phyloP scores from a whole-genome alignment of 768 basidiomycete species.

The Galerina marginata region DNA sequence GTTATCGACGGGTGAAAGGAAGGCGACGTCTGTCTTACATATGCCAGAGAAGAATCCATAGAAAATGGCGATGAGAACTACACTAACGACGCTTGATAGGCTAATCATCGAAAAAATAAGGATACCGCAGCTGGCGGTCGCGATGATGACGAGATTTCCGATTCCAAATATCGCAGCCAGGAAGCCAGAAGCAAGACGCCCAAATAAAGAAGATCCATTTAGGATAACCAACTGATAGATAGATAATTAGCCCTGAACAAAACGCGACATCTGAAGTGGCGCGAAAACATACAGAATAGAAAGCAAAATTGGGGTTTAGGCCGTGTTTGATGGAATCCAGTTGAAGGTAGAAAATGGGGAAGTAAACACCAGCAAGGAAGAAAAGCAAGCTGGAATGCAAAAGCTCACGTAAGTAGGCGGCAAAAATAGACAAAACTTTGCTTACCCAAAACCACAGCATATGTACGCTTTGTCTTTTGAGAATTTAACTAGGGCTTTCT shows the following conservation, averaged over 20 bases:
- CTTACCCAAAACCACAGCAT: slow-evolving; percentile 6
- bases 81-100: background rate
- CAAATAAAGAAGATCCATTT: background rate
- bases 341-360: slow-evolving; percentile 8
- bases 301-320: background rate
- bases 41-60: slow-evolving; percentile 3
- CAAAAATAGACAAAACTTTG: background rate
- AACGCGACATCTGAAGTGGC: background rate
- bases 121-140: background rate
- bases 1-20: too few species aligned
- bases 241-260: background rate
- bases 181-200: background rate
- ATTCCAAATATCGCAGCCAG: background rate
- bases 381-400: background rate
- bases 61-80: background rate
- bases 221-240: background rate
- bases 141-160: background rate
- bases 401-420: background rate
- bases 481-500: slow-evolving; percentile 4
- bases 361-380: slow-evolving; percentile 3
- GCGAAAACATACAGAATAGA: background rate
- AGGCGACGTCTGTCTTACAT: too few species aligned
- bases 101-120: slow-evolving; percentile 1
- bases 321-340: slow-evolving; percentile 1
- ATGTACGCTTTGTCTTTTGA: slow-evolving; percentile 12